Base-by-base conservation (phyloP, 2,329 filamentous ascomycete species). In the Fragosphaeria purpurea region DNA sequence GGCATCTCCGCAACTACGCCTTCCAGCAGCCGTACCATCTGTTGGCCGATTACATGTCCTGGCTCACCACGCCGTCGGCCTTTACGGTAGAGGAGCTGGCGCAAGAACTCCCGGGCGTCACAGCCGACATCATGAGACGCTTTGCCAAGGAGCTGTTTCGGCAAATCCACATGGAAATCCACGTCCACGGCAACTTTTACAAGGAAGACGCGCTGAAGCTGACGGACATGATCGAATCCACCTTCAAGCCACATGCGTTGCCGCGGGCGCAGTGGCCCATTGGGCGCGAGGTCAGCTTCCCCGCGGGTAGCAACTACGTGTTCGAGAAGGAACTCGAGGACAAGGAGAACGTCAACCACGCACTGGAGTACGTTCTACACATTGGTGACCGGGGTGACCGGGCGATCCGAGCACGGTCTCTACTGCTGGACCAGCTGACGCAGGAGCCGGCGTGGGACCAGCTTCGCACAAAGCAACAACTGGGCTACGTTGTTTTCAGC, bases 381-480 rank as follows among this genome's bases (percentile, higher is more conserved):
- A 72, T 88, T 44, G 86, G 86, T 22, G 76, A 80, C 55, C 79
- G 82, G 56, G 75, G 79, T 4, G 83, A 95, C 61, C 77, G 82
- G n/a, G 63, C 67, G 6, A 67, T 86, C 10, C 80, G 88, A 13
- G 86, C 90, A 11, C 89, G 86, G 65, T 76, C 87, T 0, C 73
- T 94, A 41, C 75, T 98, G 6, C 76, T 96, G 41, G 85, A 88
- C 32, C 93, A 97, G 67, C 86, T 98, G 70, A 83, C 88, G 0
- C 86, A 95, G 51, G 93, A 98, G 69, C 90, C 90, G 4, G 86
- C 86, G 7, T 98, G 97, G 63, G 88, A 98, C 67, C 89, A 95
- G 65, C 76, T 98, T 7, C 82, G 93, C 46, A 97, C 93, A 42
- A 96, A 97, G 67, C 91, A 98, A 66, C 91, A 98, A 68, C 83